phyloP scores from a whole-genome alignment of 345 rosid species.

The Gossypium herbaceum region DNA sequence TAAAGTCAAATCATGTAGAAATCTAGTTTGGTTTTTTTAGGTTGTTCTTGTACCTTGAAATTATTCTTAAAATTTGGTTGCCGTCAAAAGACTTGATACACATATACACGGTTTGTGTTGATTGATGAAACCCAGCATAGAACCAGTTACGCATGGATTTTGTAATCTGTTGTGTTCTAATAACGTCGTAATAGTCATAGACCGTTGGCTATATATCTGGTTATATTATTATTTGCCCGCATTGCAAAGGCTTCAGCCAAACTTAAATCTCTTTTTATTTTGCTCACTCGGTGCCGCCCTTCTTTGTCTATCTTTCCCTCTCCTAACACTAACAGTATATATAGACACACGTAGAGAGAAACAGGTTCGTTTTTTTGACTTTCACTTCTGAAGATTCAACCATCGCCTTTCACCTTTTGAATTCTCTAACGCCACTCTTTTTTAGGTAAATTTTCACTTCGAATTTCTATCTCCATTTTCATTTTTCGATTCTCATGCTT shows the following conservation, averaged over 20 bases:
- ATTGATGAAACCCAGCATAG: background rate
- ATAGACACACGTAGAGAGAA: background rate
- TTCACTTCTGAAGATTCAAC: slow-evolving; percentile 1
- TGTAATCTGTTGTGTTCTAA: background rate
- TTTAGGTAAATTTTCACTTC: background rate
- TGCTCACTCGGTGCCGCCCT: background rate
- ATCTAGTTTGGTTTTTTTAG: background rate
- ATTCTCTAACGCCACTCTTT: background rate
- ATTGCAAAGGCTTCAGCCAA: background rate
- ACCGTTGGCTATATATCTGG: background rate
- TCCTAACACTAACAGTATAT: background rate
- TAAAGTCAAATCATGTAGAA: slow-evolving; percentile 27
- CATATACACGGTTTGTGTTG: slow-evolving; percentile 6
- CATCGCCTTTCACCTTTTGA: background rate
- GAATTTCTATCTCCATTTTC: background rate
- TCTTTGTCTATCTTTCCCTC: background rate
- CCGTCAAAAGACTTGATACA: slow-evolving; percentile 1
- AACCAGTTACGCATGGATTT: background rate
- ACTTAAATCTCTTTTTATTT: background rate
- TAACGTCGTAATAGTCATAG: background rate
- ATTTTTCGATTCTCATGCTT: background rate
- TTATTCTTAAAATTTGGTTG: slow-evolving; percentile 28
- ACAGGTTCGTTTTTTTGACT: background rate
- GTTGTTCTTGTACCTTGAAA: slow-evolving; percentile 13
- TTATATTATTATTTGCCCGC: background rate